These are phyloP conservation scores for Ganoderma sinense DNA, from an alignment of 1,284 basidiomycete genomes.

Conservation along the genomic window DNA sequence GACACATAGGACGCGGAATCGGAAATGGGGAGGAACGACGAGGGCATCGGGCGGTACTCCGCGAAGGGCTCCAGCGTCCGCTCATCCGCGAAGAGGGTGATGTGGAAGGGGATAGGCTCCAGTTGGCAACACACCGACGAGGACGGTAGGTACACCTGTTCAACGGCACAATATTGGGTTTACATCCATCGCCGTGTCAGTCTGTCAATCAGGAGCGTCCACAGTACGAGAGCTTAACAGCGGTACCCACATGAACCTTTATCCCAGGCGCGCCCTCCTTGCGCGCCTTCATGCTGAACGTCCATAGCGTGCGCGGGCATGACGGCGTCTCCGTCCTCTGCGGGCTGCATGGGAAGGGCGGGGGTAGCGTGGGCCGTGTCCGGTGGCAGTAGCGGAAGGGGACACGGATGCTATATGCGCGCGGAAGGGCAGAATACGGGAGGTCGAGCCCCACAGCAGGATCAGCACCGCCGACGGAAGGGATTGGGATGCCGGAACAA, in stretches of 20 bases:
- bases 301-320: conserved; percentile 34
- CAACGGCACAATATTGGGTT: neutral
- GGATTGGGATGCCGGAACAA: neutral
- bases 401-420: conserved; percentile 18
- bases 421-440: conserved; percentile 10
- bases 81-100: conserved; percentile 39
- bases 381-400: conserved; percentile 30
- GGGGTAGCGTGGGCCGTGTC: conserved; percentile 30
- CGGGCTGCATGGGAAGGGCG: conserved; percentile 30
- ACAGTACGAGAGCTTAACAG: neutral
- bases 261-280: conserved; percentile 20
- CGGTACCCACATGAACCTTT: conserved; percentile 32
- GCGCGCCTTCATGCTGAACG: conserved; percentile 27
- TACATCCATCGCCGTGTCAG: neutral
- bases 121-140: conserved; percentile 37
- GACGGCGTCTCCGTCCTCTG: conserved; percentile 20
- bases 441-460: conserved; percentile 1
- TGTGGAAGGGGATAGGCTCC: conserved; percentile 40
- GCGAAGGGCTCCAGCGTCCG: conserved; percentile 35
- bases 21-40: conserved; percentile 40
- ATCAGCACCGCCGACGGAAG: conserved; percentile 14
- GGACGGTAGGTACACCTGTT: conserved; percentile 39
- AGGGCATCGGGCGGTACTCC: conserved; percentile 33
- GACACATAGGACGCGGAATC: conserved; percentile 20
- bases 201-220: conserved; percentile 9